phyloP scores from a whole-genome alignment of 176 grass and related monocot genomes.

The Rhynchospora breviuscula region DNA sequence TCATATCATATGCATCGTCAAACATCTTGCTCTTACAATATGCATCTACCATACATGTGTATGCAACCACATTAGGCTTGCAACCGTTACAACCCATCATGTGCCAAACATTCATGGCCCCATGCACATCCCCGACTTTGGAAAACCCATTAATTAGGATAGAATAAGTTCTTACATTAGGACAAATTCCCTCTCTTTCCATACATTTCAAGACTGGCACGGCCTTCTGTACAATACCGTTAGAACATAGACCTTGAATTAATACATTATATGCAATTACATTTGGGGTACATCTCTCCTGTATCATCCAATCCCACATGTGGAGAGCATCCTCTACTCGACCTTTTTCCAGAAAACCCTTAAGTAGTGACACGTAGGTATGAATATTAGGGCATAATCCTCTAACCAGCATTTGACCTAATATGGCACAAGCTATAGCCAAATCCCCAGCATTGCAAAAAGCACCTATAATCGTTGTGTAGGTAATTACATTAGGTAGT shows the following conservation, averaged over 20 bases:
- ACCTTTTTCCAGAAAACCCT: slow-evolving; percentile 45
- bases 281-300: slow-evolving; percentile 46
- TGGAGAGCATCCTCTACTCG: slow-evolving; percentile 42
- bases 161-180: slow-evolving; percentile 57
- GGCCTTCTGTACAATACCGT: slow-evolving; percentile 36
- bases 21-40: slow-evolving; percentile 71
- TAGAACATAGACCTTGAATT: slow-evolving; percentile 54
- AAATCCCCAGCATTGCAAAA: slow-evolving; percentile 47
- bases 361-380: slow-evolving; percentile 47
- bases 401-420: slow-evolving; percentile 61
- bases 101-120: slow-evolving; percentile 60
- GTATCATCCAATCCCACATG: slow-evolving; percentile 72
- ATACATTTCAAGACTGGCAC: slow-evolving; percentile 42
- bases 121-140: slow-evolving; percentile 52
- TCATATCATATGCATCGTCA: slow-evolving; percentile 61
- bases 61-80: slow-evolving; percentile 80
- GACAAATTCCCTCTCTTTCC: slow-evolving; percentile 41
- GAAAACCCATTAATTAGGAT: slow-evolving; percentile 67
- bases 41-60: slow-evolving; percentile 67
- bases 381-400: slow-evolving; percentile 57
- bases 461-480: slow-evolving; percentile 46
- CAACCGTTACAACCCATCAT: slow-evolving; percentile 50
- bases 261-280: slow-evolving; percentile 69
- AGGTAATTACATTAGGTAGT: slow-evolving; percentile 50
- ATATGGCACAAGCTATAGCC: slow-evolving; percentile 44